These are phyloP conservation scores for Pseudogymnoascus destructans DNA, from an alignment of 2,329 filamentous ascomycete species.

Conservation along the genomic window DNA sequence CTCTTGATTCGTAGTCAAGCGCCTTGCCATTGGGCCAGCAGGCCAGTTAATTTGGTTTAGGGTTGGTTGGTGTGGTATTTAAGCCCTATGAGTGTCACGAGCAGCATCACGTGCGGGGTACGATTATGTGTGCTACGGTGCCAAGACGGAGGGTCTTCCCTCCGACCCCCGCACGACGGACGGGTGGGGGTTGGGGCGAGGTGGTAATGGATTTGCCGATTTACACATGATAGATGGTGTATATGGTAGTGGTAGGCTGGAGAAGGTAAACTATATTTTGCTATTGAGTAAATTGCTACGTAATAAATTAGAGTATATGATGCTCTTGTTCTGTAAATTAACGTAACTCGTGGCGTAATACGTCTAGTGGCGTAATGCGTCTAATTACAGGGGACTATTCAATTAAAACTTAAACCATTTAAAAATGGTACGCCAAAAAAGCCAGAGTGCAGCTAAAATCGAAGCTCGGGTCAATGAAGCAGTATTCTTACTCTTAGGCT, in stretches of 20 bases:
- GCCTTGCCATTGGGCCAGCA: conserved; percentile 36
- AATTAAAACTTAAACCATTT: too few relatives aligned
- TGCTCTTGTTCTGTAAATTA: background rate
- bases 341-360: too few relatives aligned
- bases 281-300: background rate
- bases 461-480: too few relatives aligned
- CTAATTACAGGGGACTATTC: too few relatives aligned
- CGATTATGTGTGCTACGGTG: too few relatives aligned
- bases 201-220: background rate
- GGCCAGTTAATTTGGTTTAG: conserved; percentile 13
- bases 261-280: background rate
- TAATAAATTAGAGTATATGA: background rate
- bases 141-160: too few relatives aligned
- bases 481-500: too few relatives aligned
- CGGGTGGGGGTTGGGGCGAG: background rate
- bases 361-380: too few relatives aligned
- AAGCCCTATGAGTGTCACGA: background rate
- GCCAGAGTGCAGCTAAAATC: too few relatives aligned
- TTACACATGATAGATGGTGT: background rate
- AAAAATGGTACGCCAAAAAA: too few relatives aligned
- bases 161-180: too few relatives aligned
- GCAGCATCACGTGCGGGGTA: too few relatives aligned
- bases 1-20: conserved; percentile 40
- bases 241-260: background rate
- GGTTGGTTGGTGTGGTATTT: background rate